Base-by-base conservation (phyloP, 768 basidiomycete genomes). In the Phlebiopsis gigantea region DNA sequence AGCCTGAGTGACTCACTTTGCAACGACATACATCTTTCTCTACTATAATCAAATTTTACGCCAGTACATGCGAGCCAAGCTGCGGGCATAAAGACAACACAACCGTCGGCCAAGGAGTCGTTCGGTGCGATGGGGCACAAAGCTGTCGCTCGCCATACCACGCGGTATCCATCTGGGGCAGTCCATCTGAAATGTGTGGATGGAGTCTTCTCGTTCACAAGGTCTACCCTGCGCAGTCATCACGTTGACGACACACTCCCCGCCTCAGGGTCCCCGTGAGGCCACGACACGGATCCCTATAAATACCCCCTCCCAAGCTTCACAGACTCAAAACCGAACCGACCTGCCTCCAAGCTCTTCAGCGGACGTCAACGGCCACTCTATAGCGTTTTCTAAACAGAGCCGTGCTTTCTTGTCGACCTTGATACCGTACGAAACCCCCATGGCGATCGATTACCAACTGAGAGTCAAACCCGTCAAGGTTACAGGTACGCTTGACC, bases 401-500 rank as follows among this genome's bases (percentile, higher is more conserved):
- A 21, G 50, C n/a, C 50, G 30, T 1, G 31, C 50, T 5, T 51
- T 51, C n/a, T 25, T 51, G 8, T 51, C 50, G 30, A 29, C 50
- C 14, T 31, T 51, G 15, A 51, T 51, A 39, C 50, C 50, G 6
- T 51, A 51, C 50, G 31, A 51, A 15, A 10, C 34, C 12, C 50
- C 50, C 5, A 60, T 59, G 61, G 31, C 61, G 48, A 58, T 14
- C 12, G 68, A 65, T 26, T 70, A 72, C 60, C 63, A 75, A 53
- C 68, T 81, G 15, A 75, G 68, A 19, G 75, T 78, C 42, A 69
- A 69, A 2, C 67, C 73, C 10, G 44, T 77, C 34, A 77, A 73
- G 58, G 68, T 62, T 2, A 66, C 73, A 45, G 77, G 79, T 79
- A 56, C 7, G 65, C 58, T 8, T 28, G 19, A 6, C 10, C 21